Base-by-base conservation (phyloP, 176 grass and related monocot species). In the Cymbopogon citratus region DNA sequence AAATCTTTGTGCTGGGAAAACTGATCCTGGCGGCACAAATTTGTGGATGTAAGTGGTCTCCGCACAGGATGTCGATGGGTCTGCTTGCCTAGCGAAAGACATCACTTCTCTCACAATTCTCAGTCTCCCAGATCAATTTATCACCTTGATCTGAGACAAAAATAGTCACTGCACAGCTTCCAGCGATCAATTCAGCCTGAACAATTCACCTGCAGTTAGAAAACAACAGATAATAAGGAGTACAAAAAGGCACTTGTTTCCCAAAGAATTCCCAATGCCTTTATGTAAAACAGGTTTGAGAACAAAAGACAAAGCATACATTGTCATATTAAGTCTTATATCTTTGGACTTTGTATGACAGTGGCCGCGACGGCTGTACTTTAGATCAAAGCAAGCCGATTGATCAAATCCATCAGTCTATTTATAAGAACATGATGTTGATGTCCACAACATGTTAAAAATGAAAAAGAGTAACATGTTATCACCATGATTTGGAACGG, bases 1-100 rank as follows among this genome's bases (percentile, higher is more conserved):
- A 75, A 75, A 83, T 82, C 83, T 91, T 59, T 27, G 75, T 62
- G 66, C 33, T 48, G 84, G 86, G 27, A 88, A 84, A 54, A 88
- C 90, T n/a, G 91, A 73, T 21, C 71, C 63, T 52, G 71, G 60
- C 52, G 60, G 60, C 13, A 44, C 71, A 66, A 66, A 83, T 18
- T 65, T 83, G 25, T 83, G 81, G 4, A 83, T 62, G 70, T 83
- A 83, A 9, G 70, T 60, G 34, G 43, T 75, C 41, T 83, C 71
- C 0, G 71, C 43, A 28, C 71, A 83, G 43, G 81, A 74, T 13
- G 71, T 12, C 28, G 81, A 83, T 65, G 81, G 81, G n/a, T 66
- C 71, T 54, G 43, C 71, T 75, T 75, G 71, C 71, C 60, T 66
- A 36, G 75, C 10, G 21, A 51, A 83, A 75, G 81, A 83, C 81